phyloP scores from a whole-genome alignment of 768 basidiomycete genomes.

The Pulveroboletus sp. region DNA sequence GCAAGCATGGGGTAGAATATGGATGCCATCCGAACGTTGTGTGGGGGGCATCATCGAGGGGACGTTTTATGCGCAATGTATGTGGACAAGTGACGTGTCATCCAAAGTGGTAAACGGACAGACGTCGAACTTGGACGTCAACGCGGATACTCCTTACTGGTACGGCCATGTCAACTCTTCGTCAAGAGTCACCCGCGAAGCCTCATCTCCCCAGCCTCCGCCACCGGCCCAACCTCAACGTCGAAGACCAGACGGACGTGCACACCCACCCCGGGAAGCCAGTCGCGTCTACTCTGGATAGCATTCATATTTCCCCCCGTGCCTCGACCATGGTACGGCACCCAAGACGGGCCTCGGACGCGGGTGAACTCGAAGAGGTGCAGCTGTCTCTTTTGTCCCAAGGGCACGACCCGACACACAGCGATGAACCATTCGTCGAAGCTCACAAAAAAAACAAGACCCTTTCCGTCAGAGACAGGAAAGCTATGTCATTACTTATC shows the following conservation, averaged over 20 bases:
- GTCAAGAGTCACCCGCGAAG: constrained; percentile 26
- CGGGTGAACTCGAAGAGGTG: constrained; percentile 44
- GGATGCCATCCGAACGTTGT: constrained; percentile 7
- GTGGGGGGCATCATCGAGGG: not conserved
- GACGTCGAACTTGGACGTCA: constrained; percentile 3
- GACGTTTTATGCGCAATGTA: constrained; percentile 3
- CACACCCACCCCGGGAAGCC: constrained; percentile 40
- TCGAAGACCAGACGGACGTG: constrained; percentile 32
- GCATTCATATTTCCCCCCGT: constrained; percentile 55
- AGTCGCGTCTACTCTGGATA: constrained; percentile 53
- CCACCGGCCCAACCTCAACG: constrained; percentile 34
- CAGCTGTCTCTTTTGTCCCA: constrained; percentile 55
- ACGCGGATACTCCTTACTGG: constrained; percentile 2
- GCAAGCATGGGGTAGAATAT: constrained; percentile 5
- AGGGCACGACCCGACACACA: constrained; percentile 48
- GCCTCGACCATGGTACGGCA: constrained; percentile 39
- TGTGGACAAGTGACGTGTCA: constrained; percentile 16
- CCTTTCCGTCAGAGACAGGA: constrained; percentile 72
- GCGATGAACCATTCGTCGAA: constrained; percentile 33
- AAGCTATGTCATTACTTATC: constrained; percentile 79
- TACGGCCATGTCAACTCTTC: constrained; percentile 22
- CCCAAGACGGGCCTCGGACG: constrained; percentile 26
- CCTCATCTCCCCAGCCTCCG: constrained; percentile 23
- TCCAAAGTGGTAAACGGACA: constrained; percentile 5
- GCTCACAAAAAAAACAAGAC: constrained; percentile 38